Percentiles rank a stretch among this genome's conserved stretches.
These are phyloP conservation scores for Leccinum huronense DNA, from an alignment of 1,284 basidiomycete genomes.

Conservation along the genomic window DNA sequence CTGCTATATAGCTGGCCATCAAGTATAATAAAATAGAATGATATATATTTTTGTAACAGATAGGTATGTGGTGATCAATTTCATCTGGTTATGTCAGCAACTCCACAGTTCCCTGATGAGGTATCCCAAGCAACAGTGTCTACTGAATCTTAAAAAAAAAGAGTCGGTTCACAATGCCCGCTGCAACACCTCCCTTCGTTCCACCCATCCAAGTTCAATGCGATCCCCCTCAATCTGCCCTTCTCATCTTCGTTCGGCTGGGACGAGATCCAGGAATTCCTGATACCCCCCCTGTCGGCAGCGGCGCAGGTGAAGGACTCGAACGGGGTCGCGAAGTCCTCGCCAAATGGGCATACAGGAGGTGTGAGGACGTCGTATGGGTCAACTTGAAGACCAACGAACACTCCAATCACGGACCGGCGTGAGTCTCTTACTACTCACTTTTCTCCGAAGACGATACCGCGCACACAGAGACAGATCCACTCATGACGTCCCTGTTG, in stretches of 20 bases:
- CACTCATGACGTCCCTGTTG: conserved; percentile 79
- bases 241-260: conserved; percentile 82
- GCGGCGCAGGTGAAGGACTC: conserved; percentile 85
- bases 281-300: conserved; percentile 88
- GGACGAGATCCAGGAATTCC: conserved; percentile 79
- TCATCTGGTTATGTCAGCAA: no score
- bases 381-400: conserved; percentile 77
- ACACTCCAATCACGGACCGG: conserved; percentile 66
- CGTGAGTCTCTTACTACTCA: conserved; percentile 40
- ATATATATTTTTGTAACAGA: no score
- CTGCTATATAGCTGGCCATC: no score
- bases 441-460: no score
- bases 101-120: conserved; percentile 29
- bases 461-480: conserved; percentile 56
- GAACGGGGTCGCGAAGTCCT: conserved; percentile 91
- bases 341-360: conserved; percentile 91
- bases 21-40: no score
- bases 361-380: conserved; percentile 98
- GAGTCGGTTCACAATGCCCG: conserved; percentile 64
- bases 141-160: conserved; percentile 79
- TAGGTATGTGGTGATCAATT: no score
- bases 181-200: conserved; percentile 55
- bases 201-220: conserved; percentile 81
- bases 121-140: conserved; percentile 60
- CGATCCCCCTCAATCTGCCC: conserved; percentile 90